Base-by-base conservation (phyloP, 73 alveolate genomes). In the Uronychia binucleata region DNA sequence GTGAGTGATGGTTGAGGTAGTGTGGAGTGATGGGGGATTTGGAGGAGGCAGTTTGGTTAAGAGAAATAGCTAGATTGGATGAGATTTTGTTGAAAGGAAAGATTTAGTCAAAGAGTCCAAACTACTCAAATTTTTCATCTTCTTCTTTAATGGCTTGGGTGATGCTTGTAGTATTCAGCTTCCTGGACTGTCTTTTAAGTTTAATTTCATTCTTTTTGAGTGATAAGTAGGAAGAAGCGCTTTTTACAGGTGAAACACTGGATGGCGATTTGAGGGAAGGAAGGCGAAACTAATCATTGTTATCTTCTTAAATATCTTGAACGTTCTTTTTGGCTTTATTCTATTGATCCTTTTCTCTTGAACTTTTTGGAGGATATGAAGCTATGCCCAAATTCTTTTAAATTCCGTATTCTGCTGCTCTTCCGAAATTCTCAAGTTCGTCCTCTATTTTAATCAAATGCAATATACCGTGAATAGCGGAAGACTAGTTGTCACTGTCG, bases 1-100 rank as follows among this genome's bases (percentile, higher is more conserved):
- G 67, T 46, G 67, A 46, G 67, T 46, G 67, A 46, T 46, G 67
- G 67, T 46, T 46, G 67, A 46, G 67, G 67, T 46, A 46, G 67
- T 46, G 67, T 0, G 94, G 94, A 8, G 86, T 83, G 27, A 82
- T 81, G 67, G 84, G 57, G 57, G 84, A 75, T 30, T 30, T 75
- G 1, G 75, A 1, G 26, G 83, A 67, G 58, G 33, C 46, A 30
- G 81, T 81, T 74, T 85, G 30, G 75, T 88, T 88, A 25, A 88
- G 59, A 1, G 83, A 79, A 0, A 90, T 58, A 1, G 91, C 95
- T 19, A 90, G 74, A 57, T 85, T 83, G 27, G 79, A 87, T 26
- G 86, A 75, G 31, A 58, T 31, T 57, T 84, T 74, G 78, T 74
- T 90, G 59, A 90, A 90, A 0, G 95, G 95, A 33, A 85, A 90